These are phyloP conservation scores for Blastobotrys aristatus DNA, from an alignment of 1,139 yeast genomes.

Conservation along the genomic window DNA sequence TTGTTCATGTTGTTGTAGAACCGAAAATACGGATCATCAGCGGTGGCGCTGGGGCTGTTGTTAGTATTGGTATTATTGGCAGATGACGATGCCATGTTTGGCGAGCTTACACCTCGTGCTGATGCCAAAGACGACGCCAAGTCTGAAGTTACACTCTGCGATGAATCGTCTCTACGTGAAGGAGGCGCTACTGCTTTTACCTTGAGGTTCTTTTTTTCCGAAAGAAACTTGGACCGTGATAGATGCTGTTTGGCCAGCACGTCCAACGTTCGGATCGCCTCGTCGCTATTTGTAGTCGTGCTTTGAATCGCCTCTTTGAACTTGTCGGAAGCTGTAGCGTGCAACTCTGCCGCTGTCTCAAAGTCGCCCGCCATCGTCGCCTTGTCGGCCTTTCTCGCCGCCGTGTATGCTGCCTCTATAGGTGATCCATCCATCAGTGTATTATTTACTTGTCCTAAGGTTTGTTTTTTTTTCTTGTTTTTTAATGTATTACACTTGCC, in stretches of 20 bases:
- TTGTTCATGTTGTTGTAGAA: constrained; percentile 28
- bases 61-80: neutral
- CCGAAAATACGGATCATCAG: constrained; percentile 31
- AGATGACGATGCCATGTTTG: neutral
- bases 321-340: constrained; percentile 27
- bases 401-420: constrained; percentile 28
- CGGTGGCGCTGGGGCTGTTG: neutral
- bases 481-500: no score
- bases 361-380: constrained; percentile 30
- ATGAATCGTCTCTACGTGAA: neutral
- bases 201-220: constrained; percentile 15
- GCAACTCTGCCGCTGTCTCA: constrained; percentile 25
- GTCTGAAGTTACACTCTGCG: constrained; percentile 16
- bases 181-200: no score
- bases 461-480: neutral
- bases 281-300: constrained; percentile 19
- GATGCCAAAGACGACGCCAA: constrained; percentile 28
- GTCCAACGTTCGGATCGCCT: constrained; percentile 26
- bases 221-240: constrained; percentile 24
- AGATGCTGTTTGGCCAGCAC: constrained; percentile 28
- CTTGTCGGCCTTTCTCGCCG: constrained; percentile 32
- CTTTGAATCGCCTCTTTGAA: constrained; percentile 26
- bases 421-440: constrained; percentile 22
- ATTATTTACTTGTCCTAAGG: neutral
- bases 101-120: constrained; percentile 27